Conservation (phyloP, 768 basidiomycete genomes). For the Russula sp. region DNA sequence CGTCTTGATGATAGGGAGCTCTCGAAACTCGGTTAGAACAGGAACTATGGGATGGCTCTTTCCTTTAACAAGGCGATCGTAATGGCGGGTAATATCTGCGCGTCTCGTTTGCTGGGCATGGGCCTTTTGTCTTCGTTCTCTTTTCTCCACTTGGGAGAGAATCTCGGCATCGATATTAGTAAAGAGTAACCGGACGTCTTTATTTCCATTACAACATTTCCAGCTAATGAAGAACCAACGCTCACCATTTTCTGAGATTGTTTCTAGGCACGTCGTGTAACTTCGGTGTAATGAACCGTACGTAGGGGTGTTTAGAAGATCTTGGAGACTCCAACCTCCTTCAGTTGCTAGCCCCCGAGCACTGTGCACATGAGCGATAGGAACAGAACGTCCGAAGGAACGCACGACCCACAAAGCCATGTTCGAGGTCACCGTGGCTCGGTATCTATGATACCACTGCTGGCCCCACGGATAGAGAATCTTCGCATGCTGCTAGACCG, state of each 20-base stretch:
- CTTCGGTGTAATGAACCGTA: slow-evolving; percentile 6
- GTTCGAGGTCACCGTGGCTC: not conserved
- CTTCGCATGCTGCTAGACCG: slow-evolving; percentile 2
- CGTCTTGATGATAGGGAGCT: slow-evolving; percentile 38
- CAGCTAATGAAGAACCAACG: not conserved
- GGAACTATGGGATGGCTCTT: slow-evolving; percentile 34
- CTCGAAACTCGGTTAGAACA: slow-evolving; percentile 40
- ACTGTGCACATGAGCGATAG: not conserved
- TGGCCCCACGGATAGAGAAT: not conserved
- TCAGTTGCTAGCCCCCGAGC: not conserved
- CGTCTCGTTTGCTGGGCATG: slow-evolving; percentile 25
- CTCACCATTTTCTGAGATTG: slow-evolving; percentile 1
- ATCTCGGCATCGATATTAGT: slow-evolving; percentile 28
- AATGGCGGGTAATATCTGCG: slow-evolving; percentile 35
- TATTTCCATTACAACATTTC: not conserved
- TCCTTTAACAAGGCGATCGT: slow-evolving; percentile 38
- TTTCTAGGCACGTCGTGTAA: slow-evolving; percentile 1
- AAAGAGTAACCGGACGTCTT: slow-evolving; percentile 30
- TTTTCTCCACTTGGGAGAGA: slow-evolving; percentile 23
- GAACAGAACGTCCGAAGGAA: not conserved
- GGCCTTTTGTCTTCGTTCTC: slow-evolving; percentile 27
- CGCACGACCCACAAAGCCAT: slow-evolving; percentile 2
- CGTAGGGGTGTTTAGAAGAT: slow-evolving; percentile 6
- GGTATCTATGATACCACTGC: not conserved
- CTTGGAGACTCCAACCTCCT: slow-evolving; percentile 8